Percentiles rank a stretch among this genome's conserved stretches.
Conservation (phyloP, 2,329 filamentous ascomycete species). For the Microdochium trichocladiopsis region DNA sequence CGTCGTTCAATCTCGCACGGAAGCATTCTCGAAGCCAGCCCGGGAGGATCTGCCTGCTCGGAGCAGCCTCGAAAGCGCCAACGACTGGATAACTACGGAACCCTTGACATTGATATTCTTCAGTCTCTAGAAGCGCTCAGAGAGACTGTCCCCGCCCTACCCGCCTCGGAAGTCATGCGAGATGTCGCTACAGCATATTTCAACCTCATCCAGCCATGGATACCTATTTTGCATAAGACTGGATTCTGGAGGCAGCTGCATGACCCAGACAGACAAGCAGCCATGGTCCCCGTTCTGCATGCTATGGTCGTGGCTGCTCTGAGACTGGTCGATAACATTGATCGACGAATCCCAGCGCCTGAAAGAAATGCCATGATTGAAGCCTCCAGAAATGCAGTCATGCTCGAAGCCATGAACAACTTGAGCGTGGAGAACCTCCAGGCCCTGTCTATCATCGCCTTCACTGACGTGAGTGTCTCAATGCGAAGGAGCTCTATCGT, state of each 20-base stretch:
- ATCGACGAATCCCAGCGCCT: conserved; percentile 1
- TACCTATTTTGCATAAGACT: conserved; percentile 26
- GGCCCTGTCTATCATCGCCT: conserved; percentile 26
- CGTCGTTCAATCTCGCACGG: too few relatives aligned
- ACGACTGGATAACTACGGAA: not conserved
- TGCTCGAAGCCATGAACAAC: conserved; percentile 21
- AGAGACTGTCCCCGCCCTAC: conserved; percentile 3
- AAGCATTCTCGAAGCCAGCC: too few relatives aligned
- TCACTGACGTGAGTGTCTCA: conserved; percentile 20
- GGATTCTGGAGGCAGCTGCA: conserved; percentile 18
- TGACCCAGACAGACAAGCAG: conserved; percentile 10
- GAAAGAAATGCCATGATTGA: conserved; percentile 13
- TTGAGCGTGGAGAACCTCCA: conserved; percentile 27
- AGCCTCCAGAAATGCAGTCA: conserved; percentile 12
- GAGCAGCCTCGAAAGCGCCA: not conserved
- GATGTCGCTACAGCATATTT: conserved; percentile 25
- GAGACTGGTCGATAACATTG: conserved; percentile 9
- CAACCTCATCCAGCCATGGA: conserved; percentile 30
- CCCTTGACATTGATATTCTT: conserved; percentile 4
- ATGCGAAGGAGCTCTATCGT: too few relatives aligned
- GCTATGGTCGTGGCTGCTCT: conserved; percentile 21
- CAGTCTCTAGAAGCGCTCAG: conserved; percentile 10
- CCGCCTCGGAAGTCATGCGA: conserved; percentile 9
- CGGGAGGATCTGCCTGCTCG: too few relatives aligned
- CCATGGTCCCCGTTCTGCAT: conserved; percentile 23